Base-by-base conservation (phyloP, 352 stramenopile genomes). In the Pseudoperonospora humuli region DNA sequence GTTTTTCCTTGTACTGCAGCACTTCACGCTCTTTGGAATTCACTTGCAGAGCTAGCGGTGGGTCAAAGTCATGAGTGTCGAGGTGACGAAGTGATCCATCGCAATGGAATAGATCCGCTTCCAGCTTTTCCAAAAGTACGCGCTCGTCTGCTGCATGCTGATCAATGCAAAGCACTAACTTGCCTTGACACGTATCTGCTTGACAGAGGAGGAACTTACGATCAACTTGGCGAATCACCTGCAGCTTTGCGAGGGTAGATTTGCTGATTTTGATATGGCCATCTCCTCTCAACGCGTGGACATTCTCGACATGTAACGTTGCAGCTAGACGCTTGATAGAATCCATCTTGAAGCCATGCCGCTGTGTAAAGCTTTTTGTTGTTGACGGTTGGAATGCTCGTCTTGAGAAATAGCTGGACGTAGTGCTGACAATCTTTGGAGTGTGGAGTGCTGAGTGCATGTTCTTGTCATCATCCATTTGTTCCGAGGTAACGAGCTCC, bases 141-240 rank as follows among this genome's bases (percentile, higher is more conserved):
- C 88, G 72, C 37, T 97, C 88, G 37, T 97, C 86, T 18, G 85
- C 88, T 24, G 88, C 88, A 42, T 97, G 88, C 45, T 97, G 88
- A 19, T 97, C 88, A 15, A 97, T 84, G 14, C 81, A 93, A 32
- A 93, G 29, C 3, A 90, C 38, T 21, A 91, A 33, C 8, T 44
- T 64, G 1, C 53, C 56, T 38, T 19, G 13, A 19, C 26, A 14
- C 15, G 56, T 62, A 14, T 42, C 44, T 9, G 62, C 63, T 49
- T 62, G 63, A 31, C 80, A 81, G 8, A 96, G 69, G 39, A 97
- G 93, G 56, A 96, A 96, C 53, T 96, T 96, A 6, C 68, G 63
- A 51, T 96, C 86, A 19, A 97, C 73, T 56, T 97, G 88, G 2
- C 70, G 68, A 57, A 97, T 79, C 1, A 96, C 81, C 32, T 80